These are phyloP conservation scores for Immersiella caudata DNA, from an alignment of 495 filamentous ascomycete species.

Conservation along the genomic window DNA sequence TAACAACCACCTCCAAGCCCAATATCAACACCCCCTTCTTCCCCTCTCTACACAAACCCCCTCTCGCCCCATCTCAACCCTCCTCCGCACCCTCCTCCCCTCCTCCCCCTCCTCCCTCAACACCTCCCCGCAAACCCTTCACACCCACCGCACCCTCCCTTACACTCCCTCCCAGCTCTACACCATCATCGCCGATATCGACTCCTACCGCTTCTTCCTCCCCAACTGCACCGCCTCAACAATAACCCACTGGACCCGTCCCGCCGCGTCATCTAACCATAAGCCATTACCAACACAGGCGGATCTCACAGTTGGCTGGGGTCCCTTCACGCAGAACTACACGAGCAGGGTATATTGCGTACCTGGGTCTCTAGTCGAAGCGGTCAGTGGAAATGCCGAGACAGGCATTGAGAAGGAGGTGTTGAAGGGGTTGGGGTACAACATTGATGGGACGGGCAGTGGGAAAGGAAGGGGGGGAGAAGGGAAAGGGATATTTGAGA, in stretches of 20 bases:
- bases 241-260: conserved; percentile 62
- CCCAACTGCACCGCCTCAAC: conserved; percentile 76
- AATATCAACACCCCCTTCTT: background rate
- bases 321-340: conserved; percentile 78
- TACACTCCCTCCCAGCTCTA: conserved; percentile 73
- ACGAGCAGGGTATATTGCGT: conserved; percentile 74
- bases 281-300: conserved; percentile 69
- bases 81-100: conserved; percentile 27
- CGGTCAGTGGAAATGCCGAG: conserved; percentile 64
- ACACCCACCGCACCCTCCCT: conserved; percentile 75
- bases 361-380: conserved; percentile 68
- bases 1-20: no score
- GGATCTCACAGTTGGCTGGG: conserved; percentile 82
- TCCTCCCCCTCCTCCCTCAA: background rate
- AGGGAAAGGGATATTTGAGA: conserved; percentile 63
- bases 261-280: conserved; percentile 24
- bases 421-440: conserved; percentile 43
- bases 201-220: conserved; percentile 78
- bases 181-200: conserved; percentile 79
- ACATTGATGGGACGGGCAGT: background rate
- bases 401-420: conserved; percentile 44
- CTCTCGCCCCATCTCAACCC: conserved; percentile 17
- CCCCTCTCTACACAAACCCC: background rate
- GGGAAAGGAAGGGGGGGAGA: conserved; percentile 6
- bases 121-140: conserved; percentile 52